Percentiles rank a stretch among this genome's conserved stretches.
Conservation (phyloP, 1,284 basidiomycete species). For the Cryptococcus sp. region DNA sequence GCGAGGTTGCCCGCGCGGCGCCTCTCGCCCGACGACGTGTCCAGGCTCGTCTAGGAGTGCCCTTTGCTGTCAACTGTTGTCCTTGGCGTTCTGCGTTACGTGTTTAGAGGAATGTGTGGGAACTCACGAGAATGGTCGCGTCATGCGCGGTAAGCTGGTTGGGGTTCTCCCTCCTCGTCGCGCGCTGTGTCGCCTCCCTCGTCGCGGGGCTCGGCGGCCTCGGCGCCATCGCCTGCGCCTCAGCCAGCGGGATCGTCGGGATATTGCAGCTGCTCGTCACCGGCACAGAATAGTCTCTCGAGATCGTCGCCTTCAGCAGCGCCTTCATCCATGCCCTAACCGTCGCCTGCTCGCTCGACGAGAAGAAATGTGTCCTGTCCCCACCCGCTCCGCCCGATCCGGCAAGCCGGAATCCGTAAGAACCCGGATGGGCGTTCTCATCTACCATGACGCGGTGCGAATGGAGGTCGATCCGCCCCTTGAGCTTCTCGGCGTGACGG, state of each 20-base stretch:
- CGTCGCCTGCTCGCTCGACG: conserved; percentile 75
- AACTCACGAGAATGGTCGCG: conserved; percentile 73
- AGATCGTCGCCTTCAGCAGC: conserved; percentile 97
- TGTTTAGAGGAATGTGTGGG: conserved; percentile 47
- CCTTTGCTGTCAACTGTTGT: conserved; percentile 25
- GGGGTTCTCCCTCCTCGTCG: conserved; percentile 79
- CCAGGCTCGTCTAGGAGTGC: conserved; percentile 41
- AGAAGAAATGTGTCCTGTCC: conserved; percentile 87
- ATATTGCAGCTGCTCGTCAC: conserved; percentile 97
- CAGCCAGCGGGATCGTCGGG: conserved; percentile 88
- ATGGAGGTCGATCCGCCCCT: conserved; percentile 87
- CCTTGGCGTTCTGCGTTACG: too few species aligned
- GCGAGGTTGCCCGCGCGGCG: conserved; percentile 19
- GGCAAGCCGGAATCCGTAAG: conserved; percentile 92
- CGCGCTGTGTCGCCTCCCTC: conserved; percentile 84
- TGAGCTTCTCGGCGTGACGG: conserved; percentile 85
- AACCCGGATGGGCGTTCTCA: conserved; percentile 84
- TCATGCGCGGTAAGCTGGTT: conserved; percentile 84
- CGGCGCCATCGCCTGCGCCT: conserved; percentile 93
- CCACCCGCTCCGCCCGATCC: conserved; percentile 58
- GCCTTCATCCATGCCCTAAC: conserved; percentile 99
- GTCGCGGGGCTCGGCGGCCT: conserved; percentile 87
- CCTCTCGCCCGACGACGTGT: conserved; percentile 35
- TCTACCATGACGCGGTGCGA: conserved; percentile 94
- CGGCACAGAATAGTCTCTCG: conserved; percentile 82